Evolutionary conservation across 768 basidiomycete species (phyloP).

Genomic region (Serendipita indica): DNA sequence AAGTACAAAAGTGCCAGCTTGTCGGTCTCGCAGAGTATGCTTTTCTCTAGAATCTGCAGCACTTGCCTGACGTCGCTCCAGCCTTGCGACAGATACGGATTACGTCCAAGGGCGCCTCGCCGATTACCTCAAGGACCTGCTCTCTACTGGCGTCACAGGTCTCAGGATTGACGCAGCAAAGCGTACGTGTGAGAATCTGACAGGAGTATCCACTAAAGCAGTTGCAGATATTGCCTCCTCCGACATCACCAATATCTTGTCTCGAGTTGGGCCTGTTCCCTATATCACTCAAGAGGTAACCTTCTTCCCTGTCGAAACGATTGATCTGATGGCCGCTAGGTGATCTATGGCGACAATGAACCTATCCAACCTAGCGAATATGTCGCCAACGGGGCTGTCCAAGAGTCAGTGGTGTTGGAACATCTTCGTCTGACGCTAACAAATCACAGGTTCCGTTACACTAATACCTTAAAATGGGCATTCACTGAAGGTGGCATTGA

Average conservation of each 20-base stretch:
- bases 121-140: conserved; percentile 41
- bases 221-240: conserved; percentile 35
- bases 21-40: conserved; percentile 15
- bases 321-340: not conserved
- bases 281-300: conserved; percentile 48
- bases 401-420: conserved; percentile 31
- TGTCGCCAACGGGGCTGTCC: conserved; percentile 41
- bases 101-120: conserved; percentile 42
- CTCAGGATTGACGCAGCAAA: conserved; percentile 52
- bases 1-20: conserved; percentile 16
- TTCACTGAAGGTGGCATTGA: conserved; percentile 40
- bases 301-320: not conserved
- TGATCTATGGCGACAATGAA: conserved; percentile 34
- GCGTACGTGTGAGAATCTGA: no score
- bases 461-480: conserved; percentile 34
- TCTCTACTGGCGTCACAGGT: conserved; percentile 48
- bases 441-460: conserved; percentile 40
- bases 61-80: conserved; percentile 25
- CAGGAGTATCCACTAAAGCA: not conserved
- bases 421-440: not conserved
- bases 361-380: conserved; percentile 44
- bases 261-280: conserved; percentile 27
- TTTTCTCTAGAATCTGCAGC: no score
- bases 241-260: conserved; percentile 41
- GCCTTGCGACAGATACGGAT: conserved; percentile 43